Conservation (phyloP, 495 filamentous ascomycete genomes). For the Glonium stellatum region DNA sequence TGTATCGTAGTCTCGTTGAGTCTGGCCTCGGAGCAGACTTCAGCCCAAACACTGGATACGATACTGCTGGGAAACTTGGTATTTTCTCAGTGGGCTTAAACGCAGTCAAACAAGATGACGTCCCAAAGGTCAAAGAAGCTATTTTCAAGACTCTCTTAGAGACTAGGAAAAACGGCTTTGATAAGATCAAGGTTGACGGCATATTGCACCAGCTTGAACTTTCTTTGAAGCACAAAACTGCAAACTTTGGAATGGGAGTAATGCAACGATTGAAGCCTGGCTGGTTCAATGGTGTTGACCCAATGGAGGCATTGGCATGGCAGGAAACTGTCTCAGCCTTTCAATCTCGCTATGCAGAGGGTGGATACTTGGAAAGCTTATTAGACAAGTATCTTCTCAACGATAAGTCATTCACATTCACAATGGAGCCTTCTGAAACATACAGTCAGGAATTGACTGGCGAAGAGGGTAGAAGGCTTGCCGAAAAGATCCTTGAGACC, state of each 20-base stretch:
- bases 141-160: slow-evolving; percentile 62
- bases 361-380: slow-evolving; percentile 73
- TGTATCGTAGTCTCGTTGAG: slow-evolving; percentile 88
- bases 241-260: slow-evolving; percentile 84
- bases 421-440: slow-evolving; percentile 76
- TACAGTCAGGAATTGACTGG: slow-evolving; percentile 65
- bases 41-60: slow-evolving; percentile 88
- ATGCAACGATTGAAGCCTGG: slow-evolving; percentile 79
- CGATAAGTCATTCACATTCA: slow-evolving; percentile 81
- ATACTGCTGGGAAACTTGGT: slow-evolving; percentile 63
- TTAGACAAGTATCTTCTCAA: slow-evolving; percentile 87
- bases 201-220: slow-evolving; percentile 91
- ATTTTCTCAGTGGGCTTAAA: slow-evolving; percentile 88
- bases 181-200: slow-evolving; percentile 80
- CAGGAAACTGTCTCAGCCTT: slow-evolving; percentile 79
- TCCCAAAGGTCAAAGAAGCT: slow-evolving; percentile 65
- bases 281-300: slow-evolving; percentile 94
- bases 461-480: slow-evolving; percentile 69
- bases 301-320: slow-evolving; percentile 84
- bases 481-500: slow-evolving; percentile 60
- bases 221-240: slow-evolving; percentile 84
- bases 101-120: slow-evolving; percentile 72
- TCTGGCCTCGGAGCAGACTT: slow-evolving; percentile 86
- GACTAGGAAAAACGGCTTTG: slow-evolving; percentile 67
- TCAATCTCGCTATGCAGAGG: slow-evolving; percentile 60